phyloP scores from a whole-genome alignment of 1,139 yeast species.

The Suhomyces panamericanus region DNA sequence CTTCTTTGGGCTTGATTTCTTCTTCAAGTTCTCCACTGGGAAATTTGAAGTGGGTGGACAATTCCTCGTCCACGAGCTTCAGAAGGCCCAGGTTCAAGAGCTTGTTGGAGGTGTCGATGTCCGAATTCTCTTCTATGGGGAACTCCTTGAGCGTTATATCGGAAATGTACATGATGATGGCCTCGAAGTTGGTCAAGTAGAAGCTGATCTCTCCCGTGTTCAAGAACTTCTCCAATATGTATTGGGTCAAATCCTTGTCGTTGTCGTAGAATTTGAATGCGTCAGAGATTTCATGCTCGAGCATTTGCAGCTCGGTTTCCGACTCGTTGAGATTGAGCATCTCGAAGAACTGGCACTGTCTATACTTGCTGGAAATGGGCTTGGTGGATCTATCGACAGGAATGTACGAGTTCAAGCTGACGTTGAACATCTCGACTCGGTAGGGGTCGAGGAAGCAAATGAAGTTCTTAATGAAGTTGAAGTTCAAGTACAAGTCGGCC shows the following conservation, averaged over 20 bases:
- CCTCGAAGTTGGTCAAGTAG: conserved; percentile 47
- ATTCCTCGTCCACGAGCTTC: conserved; percentile 35
- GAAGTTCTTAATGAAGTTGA: conserved; percentile 41
- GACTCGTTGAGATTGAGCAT: conserved; percentile 32
- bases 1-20: conserved; percentile 14
- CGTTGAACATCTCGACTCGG: conserved; percentile 22
- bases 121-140: not conserved
- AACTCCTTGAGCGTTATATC: conserved; percentile 39
- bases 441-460: conserved; percentile 37
- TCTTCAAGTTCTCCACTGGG: conserved; percentile 29
- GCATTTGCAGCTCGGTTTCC: conserved; percentile 3
- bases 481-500: conserved; percentile 37
- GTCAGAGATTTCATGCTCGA: conserved; percentile 11
- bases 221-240: conserved; percentile 30
- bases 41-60: conserved; percentile 31
- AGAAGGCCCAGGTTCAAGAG: conserved; percentile 16
- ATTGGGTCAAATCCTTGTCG: conserved; percentile 33
- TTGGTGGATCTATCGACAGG: conserved; percentile 22
- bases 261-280: conserved; percentile 27
- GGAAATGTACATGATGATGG: conserved; percentile 40
- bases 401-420: conserved; percentile 20
- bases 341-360: conserved; percentile 28
- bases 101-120: conserved; percentile 7
- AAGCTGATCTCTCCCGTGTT: conserved; percentile 43
- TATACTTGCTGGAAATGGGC: conserved; percentile 16